Percentiles rank a stretch among this genome's conserved stretches.
These are phyloP conservation scores for Stachybotrys chlorohalonatus DNA, from an alignment of 2,329 filamentous ascomycete genomes.

Conservation along the genomic window DNA sequence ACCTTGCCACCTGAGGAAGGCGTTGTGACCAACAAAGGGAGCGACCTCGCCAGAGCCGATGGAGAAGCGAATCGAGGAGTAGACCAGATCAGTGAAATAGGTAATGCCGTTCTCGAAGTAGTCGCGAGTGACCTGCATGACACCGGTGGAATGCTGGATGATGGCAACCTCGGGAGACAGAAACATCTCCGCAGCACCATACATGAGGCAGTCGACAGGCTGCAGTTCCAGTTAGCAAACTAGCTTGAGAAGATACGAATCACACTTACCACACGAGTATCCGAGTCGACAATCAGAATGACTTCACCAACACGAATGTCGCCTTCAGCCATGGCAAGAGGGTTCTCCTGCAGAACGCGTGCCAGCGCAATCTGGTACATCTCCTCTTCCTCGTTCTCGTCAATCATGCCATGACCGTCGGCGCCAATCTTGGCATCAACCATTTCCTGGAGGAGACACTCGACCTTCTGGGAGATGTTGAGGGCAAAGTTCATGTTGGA, in stretches of 20 bases:
- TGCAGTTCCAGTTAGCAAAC: neutral
- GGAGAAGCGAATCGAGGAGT: slow-evolving; percentile 61
- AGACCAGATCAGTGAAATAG: slow-evolving; percentile 73
- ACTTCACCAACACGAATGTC: slow-evolving; percentile 54
- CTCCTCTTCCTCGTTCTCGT: slow-evolving; percentile 23
- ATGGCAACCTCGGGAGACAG: slow-evolving; percentile 61
- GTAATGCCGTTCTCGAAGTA: slow-evolving; percentile 68
- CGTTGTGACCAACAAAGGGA: slow-evolving; percentile 72
- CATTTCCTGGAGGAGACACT: slow-evolving; percentile 33
- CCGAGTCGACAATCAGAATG: slow-evolving; percentile 59
- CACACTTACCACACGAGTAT: slow-evolving; percentile 48
- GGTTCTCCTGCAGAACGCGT: slow-evolving; percentile 38
- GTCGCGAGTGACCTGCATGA: slow-evolving; percentile 66
- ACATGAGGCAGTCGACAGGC: slow-evolving; percentile 57
- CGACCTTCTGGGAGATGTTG: slow-evolving; percentile 51
- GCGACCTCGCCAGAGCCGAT: slow-evolving; percentile 64
- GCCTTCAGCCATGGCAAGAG: slow-evolving; percentile 45
- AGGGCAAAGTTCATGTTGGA: slow-evolving; percentile 70
- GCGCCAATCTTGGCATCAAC: slow-evolving; percentile 10
- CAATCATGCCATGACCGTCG: slow-evolving; percentile 11
- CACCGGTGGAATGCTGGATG: slow-evolving; percentile 62
- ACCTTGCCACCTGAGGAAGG: slow-evolving; percentile 56
- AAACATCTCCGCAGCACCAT: slow-evolving; percentile 65
- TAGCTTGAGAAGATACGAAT: neutral
- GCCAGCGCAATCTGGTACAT: slow-evolving; percentile 41